A percentile compares a stretch with the other conserved stretches of the same genome.
Conservation (phyloP, 2,329 filamentous ascomycete genomes). For the Pseudogymnoascus sp. region DNA sequence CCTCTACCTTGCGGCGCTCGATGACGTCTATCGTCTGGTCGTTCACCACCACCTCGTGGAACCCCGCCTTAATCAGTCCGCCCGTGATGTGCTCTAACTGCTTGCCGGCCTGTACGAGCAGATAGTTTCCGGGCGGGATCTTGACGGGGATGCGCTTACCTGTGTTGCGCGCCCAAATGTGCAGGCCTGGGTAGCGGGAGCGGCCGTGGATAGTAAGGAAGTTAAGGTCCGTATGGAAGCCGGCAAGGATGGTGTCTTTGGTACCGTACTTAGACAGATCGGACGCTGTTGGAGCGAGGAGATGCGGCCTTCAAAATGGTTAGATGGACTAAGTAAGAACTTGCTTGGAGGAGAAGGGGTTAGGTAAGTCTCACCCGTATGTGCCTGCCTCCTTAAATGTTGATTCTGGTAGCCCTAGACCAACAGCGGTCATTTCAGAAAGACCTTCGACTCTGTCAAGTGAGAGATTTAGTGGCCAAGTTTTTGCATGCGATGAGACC, state of each 20-base stretch:
- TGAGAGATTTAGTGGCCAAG: constrained; percentile 42
- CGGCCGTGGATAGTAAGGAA: constrained; percentile 59
- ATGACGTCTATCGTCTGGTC: constrained; percentile 43
- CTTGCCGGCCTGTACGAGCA: constrained; percentile 56
- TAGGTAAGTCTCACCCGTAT: constrained; percentile 31
- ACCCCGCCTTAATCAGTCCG: constrained; percentile 54
- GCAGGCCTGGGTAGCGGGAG: constrained; percentile 52
- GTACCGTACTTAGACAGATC: constrained; percentile 47
- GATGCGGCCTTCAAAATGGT: constrained; percentile 31
- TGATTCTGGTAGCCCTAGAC: constrained; percentile 44
- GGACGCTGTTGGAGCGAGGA: constrained; percentile 54
- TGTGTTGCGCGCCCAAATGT: constrained; percentile 59
- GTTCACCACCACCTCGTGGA: constrained; percentile 55
- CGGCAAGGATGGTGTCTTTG: constrained; percentile 52
- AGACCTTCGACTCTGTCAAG: constrained; percentile 23
- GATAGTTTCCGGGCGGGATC: constrained; percentile 50
- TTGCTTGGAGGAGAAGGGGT: neutral
- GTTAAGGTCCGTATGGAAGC: constrained; percentile 59
- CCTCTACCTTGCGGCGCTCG: constrained; percentile 33
- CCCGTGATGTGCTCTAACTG: constrained; percentile 56
- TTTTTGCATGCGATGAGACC: constrained; percentile 45
- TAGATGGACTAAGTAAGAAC: constrained; percentile 19
- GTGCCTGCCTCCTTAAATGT: constrained; percentile 47
- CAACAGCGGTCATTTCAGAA: constrained; percentile 52
- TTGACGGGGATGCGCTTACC: constrained; percentile 50